These are phyloP conservation scores for Sclerotinia subarctica DNA, from an alignment of 2,329 filamentous ascomycete species.

Conservation along the genomic window DNA sequence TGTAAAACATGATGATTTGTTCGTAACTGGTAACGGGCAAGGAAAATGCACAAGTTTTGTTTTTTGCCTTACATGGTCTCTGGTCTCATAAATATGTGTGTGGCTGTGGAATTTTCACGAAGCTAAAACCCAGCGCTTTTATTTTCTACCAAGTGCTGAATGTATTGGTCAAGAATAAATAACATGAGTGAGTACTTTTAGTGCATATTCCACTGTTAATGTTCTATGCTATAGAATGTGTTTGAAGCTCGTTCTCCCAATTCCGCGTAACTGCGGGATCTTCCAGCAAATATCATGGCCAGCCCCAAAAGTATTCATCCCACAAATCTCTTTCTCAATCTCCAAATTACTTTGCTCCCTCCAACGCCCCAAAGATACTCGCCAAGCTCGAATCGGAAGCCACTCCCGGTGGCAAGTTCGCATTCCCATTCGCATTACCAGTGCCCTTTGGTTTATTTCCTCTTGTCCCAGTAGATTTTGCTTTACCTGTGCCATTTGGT, in stretches of 20 bases:
- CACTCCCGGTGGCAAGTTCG: conserved; percentile 13
- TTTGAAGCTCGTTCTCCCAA: background rate
- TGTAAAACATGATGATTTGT: too few species aligned
- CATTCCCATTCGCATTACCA: background rate
- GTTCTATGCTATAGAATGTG: background rate
- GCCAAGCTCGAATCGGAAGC: conserved; percentile 13
- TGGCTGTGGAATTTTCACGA: background rate
- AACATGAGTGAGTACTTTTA: background rate
- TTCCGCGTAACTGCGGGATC: too few species aligned
- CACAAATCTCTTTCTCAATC: background rate
- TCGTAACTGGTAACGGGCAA: too few species aligned
- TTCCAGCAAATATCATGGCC: background rate
- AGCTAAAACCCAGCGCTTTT: background rate
- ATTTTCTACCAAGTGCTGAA: background rate
- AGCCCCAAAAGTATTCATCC: background rate
- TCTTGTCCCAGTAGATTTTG: background rate
- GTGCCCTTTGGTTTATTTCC: conserved; percentile 6
- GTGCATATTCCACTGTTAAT: background rate
- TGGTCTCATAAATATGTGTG: background rate
- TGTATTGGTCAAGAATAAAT: too few species aligned
- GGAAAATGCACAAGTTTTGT: rapidly evolving
- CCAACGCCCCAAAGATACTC: conserved; percentile 15
- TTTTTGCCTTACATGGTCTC: background rate
- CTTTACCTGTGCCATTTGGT: conserved; percentile 10
- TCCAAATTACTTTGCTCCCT: background rate